Conservation (phyloP, 345 rosid species). For the Dipteronia dyeriana region DNA sequence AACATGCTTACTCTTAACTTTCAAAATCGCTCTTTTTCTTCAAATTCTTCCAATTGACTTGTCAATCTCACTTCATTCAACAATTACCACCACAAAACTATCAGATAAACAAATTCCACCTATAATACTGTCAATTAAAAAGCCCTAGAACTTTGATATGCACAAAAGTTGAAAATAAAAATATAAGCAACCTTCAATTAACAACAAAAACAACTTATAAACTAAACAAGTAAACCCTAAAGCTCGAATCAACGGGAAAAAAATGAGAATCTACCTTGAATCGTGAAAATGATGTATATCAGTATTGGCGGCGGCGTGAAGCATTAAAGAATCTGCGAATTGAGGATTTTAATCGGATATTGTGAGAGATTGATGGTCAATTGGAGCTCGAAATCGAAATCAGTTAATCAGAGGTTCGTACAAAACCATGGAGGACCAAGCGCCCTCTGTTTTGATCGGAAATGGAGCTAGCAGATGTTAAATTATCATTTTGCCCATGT, state of each 20-base stretch:
- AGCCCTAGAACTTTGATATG: slow-evolving; percentile 11
- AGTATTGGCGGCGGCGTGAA: slow-evolving; percentile 7
- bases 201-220: not conserved
- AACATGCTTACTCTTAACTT: slow-evolving; percentile 15
- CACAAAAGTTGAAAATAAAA: not conserved
- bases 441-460: slow-evolving; percentile 84
- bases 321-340: slow-evolving; percentile 21
- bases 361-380: slow-evolving; percentile 27
- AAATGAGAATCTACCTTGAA: slow-evolving; percentile 42
- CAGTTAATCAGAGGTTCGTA: slow-evolving; percentile 39
- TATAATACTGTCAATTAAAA: not conserved
- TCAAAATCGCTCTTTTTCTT: slow-evolving; percentile 25
- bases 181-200: slow-evolving; percentile 7
- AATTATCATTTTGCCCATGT: slow-evolving; percentile 51
- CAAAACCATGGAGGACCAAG: slow-evolving; percentile 66
- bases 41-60: slow-evolving; percentile 29
- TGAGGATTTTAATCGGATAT: slow-evolving; percentile 28
- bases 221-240: slow-evolving; percentile 29
- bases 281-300: slow-evolving; percentile 23
- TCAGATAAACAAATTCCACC: slow-evolving; percentile 11
- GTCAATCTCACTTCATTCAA: slow-evolving; percentile 39
- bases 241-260: slow-evolving; percentile 35
- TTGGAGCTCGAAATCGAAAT: slow-evolving; percentile 50
- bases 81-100: slow-evolving; percentile 10
- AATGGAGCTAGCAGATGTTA: slow-evolving; percentile 40